These are phyloP conservation scores for Amoeboaphelidium occidentale DNA, from an alignment of 371 early-diverging fungal genomes.

Conservation along the genomic window DNA sequence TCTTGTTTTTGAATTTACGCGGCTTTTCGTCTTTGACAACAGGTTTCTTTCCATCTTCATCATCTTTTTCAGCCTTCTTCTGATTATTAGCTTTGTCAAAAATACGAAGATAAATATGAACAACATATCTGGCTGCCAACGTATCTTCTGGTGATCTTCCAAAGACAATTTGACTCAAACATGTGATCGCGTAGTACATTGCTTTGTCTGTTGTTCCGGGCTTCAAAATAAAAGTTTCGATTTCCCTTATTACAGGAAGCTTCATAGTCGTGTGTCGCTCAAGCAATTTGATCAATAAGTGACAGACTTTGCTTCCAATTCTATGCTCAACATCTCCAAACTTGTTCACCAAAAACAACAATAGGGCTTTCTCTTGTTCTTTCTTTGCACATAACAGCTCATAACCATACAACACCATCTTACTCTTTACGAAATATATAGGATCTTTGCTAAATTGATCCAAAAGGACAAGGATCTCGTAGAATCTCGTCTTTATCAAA, in stretches of 20 bases:
- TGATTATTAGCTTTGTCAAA: too few relatives aligned
- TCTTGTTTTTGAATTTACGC: too few relatives aligned
- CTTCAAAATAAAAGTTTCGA: constrained; percentile 58
- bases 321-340: constrained; percentile 78
- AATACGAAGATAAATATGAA: constrained; percentile 67
- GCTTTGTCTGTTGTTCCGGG: constrained; percentile 41
- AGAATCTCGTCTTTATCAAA: constrained; percentile 60
- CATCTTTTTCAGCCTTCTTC: too few relatives aligned
- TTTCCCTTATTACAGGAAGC: constrained; percentile 49
- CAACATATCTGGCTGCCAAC: constrained; percentile 39
- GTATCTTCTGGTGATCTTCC: constrained; percentile 33
- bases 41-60: too few relatives aligned
- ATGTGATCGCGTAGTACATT: constrained; percentile 60
- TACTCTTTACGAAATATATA: constrained; percentile 48
- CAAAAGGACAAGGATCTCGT: constrained; percentile 16
- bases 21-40: too few relatives aligned
- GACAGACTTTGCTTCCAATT: constrained; percentile 56
- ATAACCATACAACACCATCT: constrained; percentile 38
- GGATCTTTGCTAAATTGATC: constrained; percentile 54
- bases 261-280: constrained; percentile 65
- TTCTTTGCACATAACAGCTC: constrained; percentile 60
- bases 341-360: constrained; percentile 73
- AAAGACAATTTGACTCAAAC: constrained; percentile 72
- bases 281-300: constrained; percentile 41
- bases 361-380: constrained; percentile 81